These are phyloP conservation scores for Farysia itapuensis DNA, from an alignment of 1,284 basidiomycete species.

Conservation along the genomic window DNA sequence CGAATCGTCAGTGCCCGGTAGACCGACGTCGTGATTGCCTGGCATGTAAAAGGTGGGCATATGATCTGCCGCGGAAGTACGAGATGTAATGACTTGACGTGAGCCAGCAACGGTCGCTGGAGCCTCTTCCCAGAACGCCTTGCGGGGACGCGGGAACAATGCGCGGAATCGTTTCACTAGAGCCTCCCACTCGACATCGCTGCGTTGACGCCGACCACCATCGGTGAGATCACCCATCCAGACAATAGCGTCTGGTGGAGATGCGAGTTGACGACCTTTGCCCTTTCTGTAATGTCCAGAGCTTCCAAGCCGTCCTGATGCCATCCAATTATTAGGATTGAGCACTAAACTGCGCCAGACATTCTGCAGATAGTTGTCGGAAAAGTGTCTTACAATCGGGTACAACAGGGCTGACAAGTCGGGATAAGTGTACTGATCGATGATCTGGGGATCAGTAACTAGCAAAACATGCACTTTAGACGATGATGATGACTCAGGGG, in stretches of 20 bases:
- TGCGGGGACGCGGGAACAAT: constrained; percentile 23
- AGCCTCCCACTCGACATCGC: constrained; percentile 10
- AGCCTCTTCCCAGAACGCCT: constrained; percentile 20
- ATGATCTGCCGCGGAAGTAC: constrained; percentile 3
- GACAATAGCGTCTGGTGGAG: constrained; percentile 31
- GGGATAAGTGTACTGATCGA: constrained; percentile 29
- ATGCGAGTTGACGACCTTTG: constrained; percentile 3
- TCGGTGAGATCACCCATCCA: constrained; percentile 47
- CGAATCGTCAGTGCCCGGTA: constrained; percentile 9
- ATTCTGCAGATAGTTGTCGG: constrained; percentile 37
- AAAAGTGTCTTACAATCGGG: constrained; percentile 26
- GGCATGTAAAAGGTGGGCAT: constrained; percentile 34
- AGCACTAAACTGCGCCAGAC: constrained; percentile 23
- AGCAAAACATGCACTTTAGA: constrained; percentile 19
- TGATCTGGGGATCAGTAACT: constrained; percentile 36
- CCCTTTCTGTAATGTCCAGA: neutral
- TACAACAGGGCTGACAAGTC: constrained; percentile 11
- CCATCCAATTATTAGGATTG: constrained; percentile 32
- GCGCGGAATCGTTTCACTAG: constrained; percentile 20
- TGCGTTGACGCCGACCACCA: constrained; percentile 20
- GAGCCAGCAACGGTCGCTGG: constrained; percentile 6
- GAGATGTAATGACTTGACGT: constrained; percentile 12
- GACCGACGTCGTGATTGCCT: constrained; percentile 50
- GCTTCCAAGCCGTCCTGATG: neutral
- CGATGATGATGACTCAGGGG: neutral